These are phyloP conservation scores for Fomitopsis pinicola DNA, from an alignment of 1,284 basidiomycete genomes.

Conservation along the genomic window DNA sequence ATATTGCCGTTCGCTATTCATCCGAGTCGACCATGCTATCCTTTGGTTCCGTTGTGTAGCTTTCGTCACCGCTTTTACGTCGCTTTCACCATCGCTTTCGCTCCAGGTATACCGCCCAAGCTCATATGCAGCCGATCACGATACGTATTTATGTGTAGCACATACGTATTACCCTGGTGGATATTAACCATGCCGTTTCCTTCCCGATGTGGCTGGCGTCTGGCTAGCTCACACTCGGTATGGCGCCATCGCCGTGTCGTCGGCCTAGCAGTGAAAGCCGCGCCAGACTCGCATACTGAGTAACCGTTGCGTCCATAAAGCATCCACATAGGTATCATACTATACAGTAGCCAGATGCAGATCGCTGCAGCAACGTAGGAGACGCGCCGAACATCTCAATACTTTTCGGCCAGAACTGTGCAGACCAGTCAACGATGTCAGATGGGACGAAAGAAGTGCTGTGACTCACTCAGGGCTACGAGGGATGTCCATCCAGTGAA, in stretches of 20 bases:
- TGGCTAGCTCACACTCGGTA: too few relatives aligned
- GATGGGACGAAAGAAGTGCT: slow-evolving; percentile 13
- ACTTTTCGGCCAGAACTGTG: slow-evolving; percentile 42
- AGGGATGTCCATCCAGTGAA: slow-evolving; percentile 94
- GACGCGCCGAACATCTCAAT: slow-evolving; percentile 20
- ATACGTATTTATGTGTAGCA: not conserved
- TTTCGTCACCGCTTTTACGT: not conserved
- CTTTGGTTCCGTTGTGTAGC: not conserved
- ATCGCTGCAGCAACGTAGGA: not conserved
- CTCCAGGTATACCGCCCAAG: not conserved
- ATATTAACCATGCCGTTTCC: too few relatives aligned
- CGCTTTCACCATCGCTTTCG: not conserved
- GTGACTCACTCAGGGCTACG: slow-evolving; percentile 63
- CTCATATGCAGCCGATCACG: not conserved
- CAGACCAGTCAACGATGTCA: slow-evolving; percentile 7
- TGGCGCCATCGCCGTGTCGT: too few relatives aligned
- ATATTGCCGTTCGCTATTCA: not conserved
- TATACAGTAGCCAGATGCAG: not conserved
- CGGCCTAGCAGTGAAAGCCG: too few relatives aligned
- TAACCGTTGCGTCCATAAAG: not conserved
- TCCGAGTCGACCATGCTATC: not conserved
- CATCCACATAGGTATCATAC: not conserved
- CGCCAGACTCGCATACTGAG: too few relatives aligned
- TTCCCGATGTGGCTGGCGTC: too few relatives aligned
- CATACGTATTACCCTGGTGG: not conserved